These are phyloP conservation scores for Beta corolliflora DNA, from an alignment of 179 eudicot genomes.

Conservation along the genomic window DNA sequence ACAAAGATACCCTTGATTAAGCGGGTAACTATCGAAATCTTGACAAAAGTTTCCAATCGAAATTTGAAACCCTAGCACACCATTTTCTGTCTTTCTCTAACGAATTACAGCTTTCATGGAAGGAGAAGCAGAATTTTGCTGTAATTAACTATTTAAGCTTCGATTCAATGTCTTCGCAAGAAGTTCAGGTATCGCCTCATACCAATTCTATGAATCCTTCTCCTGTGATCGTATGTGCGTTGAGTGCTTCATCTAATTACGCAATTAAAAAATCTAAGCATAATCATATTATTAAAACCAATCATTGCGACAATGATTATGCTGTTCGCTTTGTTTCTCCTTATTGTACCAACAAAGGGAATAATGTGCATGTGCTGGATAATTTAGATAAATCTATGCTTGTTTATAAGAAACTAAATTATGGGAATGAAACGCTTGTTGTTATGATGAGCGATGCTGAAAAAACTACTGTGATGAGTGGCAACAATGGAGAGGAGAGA, in stretches of 20 bases:
- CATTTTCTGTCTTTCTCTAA: too few relatives aligned
- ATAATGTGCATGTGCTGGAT: too few relatives aligned
- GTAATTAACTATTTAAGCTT: neutral
- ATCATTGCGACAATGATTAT: neutral
- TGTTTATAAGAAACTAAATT: too few relatives aligned
- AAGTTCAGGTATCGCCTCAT: conserved; percentile 4
- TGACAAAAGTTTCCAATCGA: too few relatives aligned
- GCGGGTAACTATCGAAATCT: too few relatives aligned
- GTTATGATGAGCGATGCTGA: neutral
- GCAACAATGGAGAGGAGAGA: neutral
- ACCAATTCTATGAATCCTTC: neutral
- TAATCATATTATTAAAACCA: neutral
- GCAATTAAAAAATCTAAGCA: neutral
- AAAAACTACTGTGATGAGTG: neutral
- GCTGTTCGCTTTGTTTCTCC: conserved; percentile 8
- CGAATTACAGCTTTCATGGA: too few relatives aligned
- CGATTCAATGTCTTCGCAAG: conserved; percentile 1
- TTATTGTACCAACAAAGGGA: neutral
- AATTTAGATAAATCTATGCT: too few relatives aligned
- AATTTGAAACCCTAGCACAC: too few relatives aligned
- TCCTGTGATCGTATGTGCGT: conserved; percentile 12
- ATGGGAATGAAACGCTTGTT: neutral
- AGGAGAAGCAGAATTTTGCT: too few relatives aligned
- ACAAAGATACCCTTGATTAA: too few relatives aligned
- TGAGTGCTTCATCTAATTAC: conserved; percentile 14